Evolutionary conservation across 148 eudicot species (phyloP).

Genomic region (Rhododendron vialii): DNA sequence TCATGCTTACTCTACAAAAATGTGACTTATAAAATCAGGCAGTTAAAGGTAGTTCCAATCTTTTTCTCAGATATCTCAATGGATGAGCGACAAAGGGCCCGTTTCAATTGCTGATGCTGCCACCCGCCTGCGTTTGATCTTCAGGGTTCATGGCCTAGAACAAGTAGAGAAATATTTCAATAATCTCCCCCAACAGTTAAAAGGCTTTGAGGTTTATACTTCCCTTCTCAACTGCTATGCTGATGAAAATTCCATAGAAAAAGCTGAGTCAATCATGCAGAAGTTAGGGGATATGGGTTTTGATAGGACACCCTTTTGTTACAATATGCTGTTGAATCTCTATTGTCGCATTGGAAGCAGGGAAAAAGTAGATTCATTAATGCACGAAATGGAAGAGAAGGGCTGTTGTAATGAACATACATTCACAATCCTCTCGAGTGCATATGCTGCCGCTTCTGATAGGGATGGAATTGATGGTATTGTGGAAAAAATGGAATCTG

Average conservation of each 20-base stretch:
- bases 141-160: conserved; percentile 28
- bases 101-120: conserved; percentile 13
- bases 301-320: conserved; percentile 16
- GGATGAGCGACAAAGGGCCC: conserved; percentile 40
- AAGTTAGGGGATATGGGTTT: conserved; percentile 28
- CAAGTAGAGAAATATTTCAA: conserved; percentile 29
- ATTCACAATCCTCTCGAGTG: conserved; percentile 16
- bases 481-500: conserved; percentile 23
- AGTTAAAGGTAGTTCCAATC: background rate
- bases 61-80: conserved; percentile 30
- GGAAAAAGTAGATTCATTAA: conserved; percentile 26
- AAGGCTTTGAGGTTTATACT: conserved; percentile 16
- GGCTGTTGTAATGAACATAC: conserved; percentile 21
- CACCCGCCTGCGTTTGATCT: conserved; percentile 15
- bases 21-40: background rate
- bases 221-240: conserved; percentile 38
- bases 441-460: conserved; percentile 28
- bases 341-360: conserved; percentile 19
- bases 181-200: conserved; percentile 22
- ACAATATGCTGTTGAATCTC: conserved; percentile 36
- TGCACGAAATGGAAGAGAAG: conserved; percentile 32
- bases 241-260: conserved; percentile 26
- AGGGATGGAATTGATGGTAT: conserved; percentile 23
- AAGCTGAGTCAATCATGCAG: conserved; percentile 39
- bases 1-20: background rate